phyloP scores from a whole-genome alignment of 179 eudicot species.

The Vitellaria paradoxa region DNA sequence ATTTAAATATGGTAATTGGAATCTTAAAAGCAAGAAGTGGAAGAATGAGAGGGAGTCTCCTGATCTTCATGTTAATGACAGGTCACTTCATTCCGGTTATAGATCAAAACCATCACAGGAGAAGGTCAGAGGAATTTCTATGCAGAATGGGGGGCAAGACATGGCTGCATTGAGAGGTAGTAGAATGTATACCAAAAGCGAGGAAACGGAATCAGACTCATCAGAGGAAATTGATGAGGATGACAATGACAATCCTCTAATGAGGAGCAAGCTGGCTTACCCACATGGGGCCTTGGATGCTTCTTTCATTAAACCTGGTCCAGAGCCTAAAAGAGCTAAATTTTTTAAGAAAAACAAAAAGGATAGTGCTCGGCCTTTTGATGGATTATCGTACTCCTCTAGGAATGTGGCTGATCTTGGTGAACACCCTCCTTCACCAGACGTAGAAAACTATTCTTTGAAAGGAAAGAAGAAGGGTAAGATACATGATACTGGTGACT shows the following conservation, averaged over 20 bases:
- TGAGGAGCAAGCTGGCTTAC: slow-evolving; percentile 72
- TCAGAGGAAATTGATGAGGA: slow-evolving; percentile 67
- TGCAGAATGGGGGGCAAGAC: slow-evolving; percentile 50
- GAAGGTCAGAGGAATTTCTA: slow-evolving; percentile 30
- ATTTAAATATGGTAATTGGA: slow-evolving; percentile 38
- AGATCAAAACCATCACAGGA: slow-evolving; percentile 39
- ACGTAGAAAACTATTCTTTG: slow-evolving; percentile 27
- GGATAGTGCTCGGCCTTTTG: slow-evolving; percentile 26
- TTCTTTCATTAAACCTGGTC: slow-evolving; percentile 31
- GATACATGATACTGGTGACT: slow-evolving; percentile 37
- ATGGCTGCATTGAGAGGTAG: slow-evolving; percentile 32
- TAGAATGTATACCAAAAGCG: slow-evolving; percentile 40
- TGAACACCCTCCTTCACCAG: slow-evolving; percentile 32
- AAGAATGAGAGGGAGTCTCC: slow-evolving; percentile 40
- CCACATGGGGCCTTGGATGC: slow-evolving; percentile 38
- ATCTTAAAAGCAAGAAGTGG: slow-evolving; percentile 38
- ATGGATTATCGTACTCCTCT: slow-evolving; percentile 41
- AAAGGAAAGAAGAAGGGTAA: slow-evolving; percentile 49
- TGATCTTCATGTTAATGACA: slow-evolving; percentile 38
- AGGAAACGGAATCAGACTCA: slow-evolving; percentile 91
- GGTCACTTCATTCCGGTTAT: slow-evolving; percentile 33
- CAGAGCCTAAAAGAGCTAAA: slow-evolving; percentile 40
- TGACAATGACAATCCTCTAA: slow-evolving; percentile 70
- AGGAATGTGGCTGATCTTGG: slow-evolving; percentile 35
- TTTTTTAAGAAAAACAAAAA: slow-evolving; percentile 35